Conservation (phyloP, 164 flowering plant species). For the Stephania yunnanensis region DNA sequence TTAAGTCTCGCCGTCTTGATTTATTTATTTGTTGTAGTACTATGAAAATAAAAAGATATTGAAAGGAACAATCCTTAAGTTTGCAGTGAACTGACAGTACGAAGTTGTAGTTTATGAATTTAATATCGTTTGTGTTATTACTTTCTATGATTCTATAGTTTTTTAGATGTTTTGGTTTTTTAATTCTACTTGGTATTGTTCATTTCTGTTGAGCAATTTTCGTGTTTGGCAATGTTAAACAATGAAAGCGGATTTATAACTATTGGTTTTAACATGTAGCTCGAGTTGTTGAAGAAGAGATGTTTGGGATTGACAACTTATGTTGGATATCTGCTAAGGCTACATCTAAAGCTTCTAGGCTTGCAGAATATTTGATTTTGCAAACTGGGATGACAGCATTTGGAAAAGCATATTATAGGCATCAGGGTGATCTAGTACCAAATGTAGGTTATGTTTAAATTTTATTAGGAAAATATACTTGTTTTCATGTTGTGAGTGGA, state of each 20-base stretch:
- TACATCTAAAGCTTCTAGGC: constrained; percentile 70
- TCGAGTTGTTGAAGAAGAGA: constrained; percentile 92
- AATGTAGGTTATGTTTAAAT: constrained; percentile 44
- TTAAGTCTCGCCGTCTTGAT: no score
- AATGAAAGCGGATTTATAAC: neutral
- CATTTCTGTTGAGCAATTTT: neutral
- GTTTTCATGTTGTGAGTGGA: neutral
- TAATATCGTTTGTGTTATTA: no score
- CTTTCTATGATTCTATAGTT: neutral
- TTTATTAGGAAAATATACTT: neutral
- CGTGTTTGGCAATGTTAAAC: neutral
- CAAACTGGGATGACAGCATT: constrained; percentile 97
- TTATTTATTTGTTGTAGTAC: no score
- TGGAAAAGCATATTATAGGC: constrained; percentile 81
- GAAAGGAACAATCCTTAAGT: no score
- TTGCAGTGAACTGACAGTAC: no score
- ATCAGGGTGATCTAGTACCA: constrained; percentile 76
- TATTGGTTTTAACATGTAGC: constrained; percentile 40
- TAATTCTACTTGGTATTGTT: neutral
- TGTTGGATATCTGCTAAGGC: constrained; percentile 94
- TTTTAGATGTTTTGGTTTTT: neutral
- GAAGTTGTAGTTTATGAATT: no score
- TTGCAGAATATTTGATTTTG: constrained; percentile 66
- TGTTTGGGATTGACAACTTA: constrained; percentile 86
- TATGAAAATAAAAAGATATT: no score